Percentiles rank a stretch among this genome's conserved stretches.
phyloP scores from a whole-genome alignment of 805 yeast species.

The Helenozyma baotianmanensis region DNA sequence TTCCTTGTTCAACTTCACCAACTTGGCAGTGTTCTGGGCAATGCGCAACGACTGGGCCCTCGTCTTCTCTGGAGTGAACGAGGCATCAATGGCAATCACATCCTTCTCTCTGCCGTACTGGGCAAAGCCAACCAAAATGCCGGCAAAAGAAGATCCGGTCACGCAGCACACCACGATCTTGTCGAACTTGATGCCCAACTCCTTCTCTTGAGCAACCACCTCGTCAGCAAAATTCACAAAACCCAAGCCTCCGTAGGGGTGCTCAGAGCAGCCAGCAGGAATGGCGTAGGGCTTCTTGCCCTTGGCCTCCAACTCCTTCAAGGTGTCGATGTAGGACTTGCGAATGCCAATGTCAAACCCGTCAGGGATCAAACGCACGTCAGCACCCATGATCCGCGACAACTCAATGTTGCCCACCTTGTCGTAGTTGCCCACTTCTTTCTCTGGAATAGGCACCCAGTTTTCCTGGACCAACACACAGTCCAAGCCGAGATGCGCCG shows the following conservation, averaged over 20 bases:
- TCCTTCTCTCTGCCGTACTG: slow-evolving; percentile 4
- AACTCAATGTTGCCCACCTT: slow-evolving; percentile 5
- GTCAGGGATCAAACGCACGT: slow-evolving; percentile 5
- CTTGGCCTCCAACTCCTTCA: slow-evolving; percentile 3
- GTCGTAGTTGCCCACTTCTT: slow-evolving; percentile 4
- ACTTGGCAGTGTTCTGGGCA: slow-evolving; percentile 4
- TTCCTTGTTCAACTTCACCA: slow-evolving; percentile 2
- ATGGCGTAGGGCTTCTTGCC: slow-evolving; percentile 6
- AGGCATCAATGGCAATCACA: slow-evolving; percentile 4
- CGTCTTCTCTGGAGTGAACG: slow-evolving; percentile 4
- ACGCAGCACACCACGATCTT: slow-evolving; percentile 5
- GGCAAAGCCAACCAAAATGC: slow-evolving; percentile 4
- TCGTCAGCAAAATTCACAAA: slow-evolving; percentile 5
- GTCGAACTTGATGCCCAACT: slow-evolving; percentile 3
- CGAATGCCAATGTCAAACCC: slow-evolving; percentile 6
- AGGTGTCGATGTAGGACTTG: slow-evolving; percentile 3
- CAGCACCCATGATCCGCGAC: slow-evolving; percentile 5
- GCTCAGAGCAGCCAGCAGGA: slow-evolving; percentile 6
- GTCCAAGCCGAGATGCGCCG: slow-evolving; percentile 5
- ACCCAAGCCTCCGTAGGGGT: slow-evolving; percentile 5
- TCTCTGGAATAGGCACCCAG: slow-evolving; percentile 5
- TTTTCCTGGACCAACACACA: slow-evolving; percentile 5
- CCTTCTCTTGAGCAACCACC: slow-evolving; percentile 5
- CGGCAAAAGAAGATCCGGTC: slow-evolving; percentile 5
- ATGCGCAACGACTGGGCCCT: slow-evolving; percentile 1